Evolutionary conservation across 176 grass and related monocot species (phyloP), one percentile per base, ranked within the genome.

Genomic region (Aegilops longissima): DNA sequence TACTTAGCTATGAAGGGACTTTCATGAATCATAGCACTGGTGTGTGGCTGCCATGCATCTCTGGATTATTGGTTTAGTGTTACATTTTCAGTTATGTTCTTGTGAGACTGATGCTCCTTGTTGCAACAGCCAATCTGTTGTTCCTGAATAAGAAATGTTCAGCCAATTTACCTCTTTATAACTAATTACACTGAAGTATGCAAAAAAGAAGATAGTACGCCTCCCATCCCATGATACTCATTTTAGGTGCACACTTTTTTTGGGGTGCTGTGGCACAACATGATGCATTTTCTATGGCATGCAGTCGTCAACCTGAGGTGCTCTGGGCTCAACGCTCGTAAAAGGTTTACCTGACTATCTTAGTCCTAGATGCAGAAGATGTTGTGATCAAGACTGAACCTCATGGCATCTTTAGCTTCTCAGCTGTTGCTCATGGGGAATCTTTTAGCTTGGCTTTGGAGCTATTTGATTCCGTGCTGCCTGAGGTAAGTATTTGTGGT

Each of bases 221-320:
- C n/a, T 16, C 5, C 10, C 39, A 29, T 20, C 30, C 30, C 30
- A 31, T 2, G 13, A 25, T 82, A 2, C n/a, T 36, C 27, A 44
- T 80, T 25, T 54, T 44, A 27, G 73, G n/a, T 66, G 44, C 25
- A 13, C 34, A 80, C 78, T 31, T 1, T 33, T 59, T 59, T 66
- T 66, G 8, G 23, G 69, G 5, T 49, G 42, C 45, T 54, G 61
- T 90, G 51, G 58, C 16, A 20, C 38, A 83, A 78, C 16, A 73
- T 82, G 14, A 76, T 52, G 39, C 67, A 13, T 71, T 56, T 86
- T 88, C 10, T 66, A 42, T 92, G 82, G 14, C 33, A 85, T 84
- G 61, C 76, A 98, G 96, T 79, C 92, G 92, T 70, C 93, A 98
- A 85, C 96, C 96, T 64, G 96, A 98, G 87, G 92, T 98, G 70